Base-by-base conservation (phyloP, 148 eudicot species). In the Spergularia bocconei region DNA sequence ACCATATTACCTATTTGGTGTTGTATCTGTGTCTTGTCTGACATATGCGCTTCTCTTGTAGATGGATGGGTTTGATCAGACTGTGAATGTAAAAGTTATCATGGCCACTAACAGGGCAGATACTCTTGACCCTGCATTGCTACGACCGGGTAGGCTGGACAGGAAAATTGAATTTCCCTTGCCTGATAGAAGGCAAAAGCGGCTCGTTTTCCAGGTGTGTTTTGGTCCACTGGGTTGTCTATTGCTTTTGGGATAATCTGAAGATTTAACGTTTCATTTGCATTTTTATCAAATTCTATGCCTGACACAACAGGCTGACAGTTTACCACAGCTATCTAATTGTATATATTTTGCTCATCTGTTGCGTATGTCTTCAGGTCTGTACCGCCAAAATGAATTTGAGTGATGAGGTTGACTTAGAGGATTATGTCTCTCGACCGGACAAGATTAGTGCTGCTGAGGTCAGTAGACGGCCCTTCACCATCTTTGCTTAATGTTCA, bases 11-110 rank as follows among this genome's bases (percentile, higher is more conserved):
- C 38, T 57, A 6, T 36, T 13, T 15, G n/a, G 39, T 44, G 12
- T 59, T 56, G 53, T 54, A 14, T 67, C 5, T 78, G 21, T 41
- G 63, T 29, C 20, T 62, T 71, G 48, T 50, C 36, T 36, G 69
- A 16, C 38, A 54, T 41, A 70, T 66, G 64, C 65, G 71, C 44
- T 67, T 53, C 29, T 74, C 44, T 39, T 83, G 79, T 77, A 93
- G 98, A 93, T 93, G 96, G 98, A 93, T 81, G 98, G 98, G 25
- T 93, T 93, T 82, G 98, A 93, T 70, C 96, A 93, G 81, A 90
- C 98, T 1, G 98, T 93, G 58, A 93, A 93, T 60, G 98, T 93
- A 25, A 93, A 90, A 81, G 98, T 91, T 58, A 93, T 93, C 70
- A 93, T 93, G 97, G 97, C 98, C 64, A 91, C 97, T 64, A 91